A percentile compares a stretch with the other conserved stretches of the same genome.
Conservation (phyloP, 1,284 basidiomycete species). For the Porogramme epimiltina region DNA sequence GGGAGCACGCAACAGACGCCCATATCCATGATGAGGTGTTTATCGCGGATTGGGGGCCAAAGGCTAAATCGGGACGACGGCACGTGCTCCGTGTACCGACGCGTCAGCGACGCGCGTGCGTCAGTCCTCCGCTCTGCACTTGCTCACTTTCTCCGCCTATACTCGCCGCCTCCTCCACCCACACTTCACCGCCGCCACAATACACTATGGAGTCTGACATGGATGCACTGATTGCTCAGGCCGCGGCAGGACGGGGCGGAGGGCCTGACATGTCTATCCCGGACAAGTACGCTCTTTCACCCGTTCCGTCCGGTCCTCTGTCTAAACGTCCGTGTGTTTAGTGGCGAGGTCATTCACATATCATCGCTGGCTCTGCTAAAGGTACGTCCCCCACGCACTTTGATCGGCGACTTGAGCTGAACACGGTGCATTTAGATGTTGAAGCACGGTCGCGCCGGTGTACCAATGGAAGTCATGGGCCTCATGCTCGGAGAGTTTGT, state of each 20-base stretch:
- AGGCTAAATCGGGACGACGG: background rate
- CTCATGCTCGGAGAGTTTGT: slow-evolving; percentile 99
- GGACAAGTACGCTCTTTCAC: slow-evolving; percentile 61
- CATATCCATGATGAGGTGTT: too few species aligned
- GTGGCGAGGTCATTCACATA: slow-evolving; percentile 96
- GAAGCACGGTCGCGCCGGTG: slow-evolving; percentile 98
- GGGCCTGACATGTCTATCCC: slow-evolving; percentile 56
- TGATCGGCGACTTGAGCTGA: background rate
- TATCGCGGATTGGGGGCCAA: too few species aligned
- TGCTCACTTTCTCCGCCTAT: slow-evolving; percentile 7
- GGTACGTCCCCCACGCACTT: slow-evolving; percentile 43
- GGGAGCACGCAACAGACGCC: too few species aligned
- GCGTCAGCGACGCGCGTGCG: slow-evolving; percentile 37
- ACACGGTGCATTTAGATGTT: slow-evolving; percentile 77
- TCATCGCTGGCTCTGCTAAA: slow-evolving; percentile 92
- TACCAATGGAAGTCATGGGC: slow-evolving; percentile 99
- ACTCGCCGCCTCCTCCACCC: background rate
- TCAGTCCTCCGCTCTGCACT: background rate
- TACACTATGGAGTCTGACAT: slow-evolving; percentile 55
- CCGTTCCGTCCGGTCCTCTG: background rate
- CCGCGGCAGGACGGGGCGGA: slow-evolving; percentile 33
- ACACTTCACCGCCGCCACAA: background rate
- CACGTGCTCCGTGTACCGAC: slow-evolving; percentile 29
- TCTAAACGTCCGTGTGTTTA: slow-evolving; percentile 32
- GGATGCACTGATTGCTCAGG: slow-evolving; percentile 57